A percentile compares a stretch with the other conserved stretches of the same genome.
These are phyloP conservation scores for Penicillium decumbens DNA, from an alignment of 2,329 filamentous ascomycete species.

Conservation along the genomic window DNA sequence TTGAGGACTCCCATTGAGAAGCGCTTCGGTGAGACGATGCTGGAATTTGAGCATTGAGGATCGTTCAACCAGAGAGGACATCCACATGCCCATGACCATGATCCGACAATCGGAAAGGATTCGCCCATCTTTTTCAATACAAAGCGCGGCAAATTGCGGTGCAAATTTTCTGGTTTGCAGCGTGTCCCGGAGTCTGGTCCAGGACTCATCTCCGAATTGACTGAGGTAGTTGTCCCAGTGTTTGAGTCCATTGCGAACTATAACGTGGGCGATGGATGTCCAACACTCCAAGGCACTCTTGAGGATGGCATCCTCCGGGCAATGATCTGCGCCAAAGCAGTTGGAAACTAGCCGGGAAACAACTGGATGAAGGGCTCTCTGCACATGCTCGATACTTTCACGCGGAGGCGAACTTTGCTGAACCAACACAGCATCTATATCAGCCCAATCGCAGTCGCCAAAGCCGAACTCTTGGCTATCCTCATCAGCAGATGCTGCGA, in stretches of 20 bases:
- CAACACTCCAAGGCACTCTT: constrained; percentile 52
- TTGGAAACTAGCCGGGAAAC: constrained; percentile 56
- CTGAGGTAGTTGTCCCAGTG: constrained; percentile 56
- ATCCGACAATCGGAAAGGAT: constrained; percentile 45
- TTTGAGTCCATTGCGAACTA: constrained; percentile 45
- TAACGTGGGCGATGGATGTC: constrained; percentile 46
- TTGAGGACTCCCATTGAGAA: constrained; percentile 47
- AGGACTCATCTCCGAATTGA: constrained; percentile 50
- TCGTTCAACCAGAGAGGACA: constrained; percentile 55
- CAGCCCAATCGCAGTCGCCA: constrained; percentile 45
- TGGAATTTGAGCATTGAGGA: constrained; percentile 60
- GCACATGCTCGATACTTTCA: constrained; percentile 31
- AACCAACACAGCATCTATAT: constrained; percentile 46
- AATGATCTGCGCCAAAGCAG: constrained; percentile 56
- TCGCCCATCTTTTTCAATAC: constrained; percentile 41
- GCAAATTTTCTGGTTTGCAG: constrained; percentile 47
- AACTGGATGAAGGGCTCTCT: constrained; percentile 46
- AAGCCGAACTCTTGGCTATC: constrained; percentile 61
- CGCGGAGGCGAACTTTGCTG: constrained; percentile 24
- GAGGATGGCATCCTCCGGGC: constrained; percentile 53
- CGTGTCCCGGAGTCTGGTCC: constrained; percentile 44
- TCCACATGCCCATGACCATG: constrained; percentile 51
- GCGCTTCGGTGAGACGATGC: constrained; percentile 51
- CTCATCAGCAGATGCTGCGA: constrained; percentile 43
- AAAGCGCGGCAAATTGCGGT: constrained; percentile 43